Conservation (phyloP, 805 yeast species). For the Zygosaccharomyces bisporus region DNA sequence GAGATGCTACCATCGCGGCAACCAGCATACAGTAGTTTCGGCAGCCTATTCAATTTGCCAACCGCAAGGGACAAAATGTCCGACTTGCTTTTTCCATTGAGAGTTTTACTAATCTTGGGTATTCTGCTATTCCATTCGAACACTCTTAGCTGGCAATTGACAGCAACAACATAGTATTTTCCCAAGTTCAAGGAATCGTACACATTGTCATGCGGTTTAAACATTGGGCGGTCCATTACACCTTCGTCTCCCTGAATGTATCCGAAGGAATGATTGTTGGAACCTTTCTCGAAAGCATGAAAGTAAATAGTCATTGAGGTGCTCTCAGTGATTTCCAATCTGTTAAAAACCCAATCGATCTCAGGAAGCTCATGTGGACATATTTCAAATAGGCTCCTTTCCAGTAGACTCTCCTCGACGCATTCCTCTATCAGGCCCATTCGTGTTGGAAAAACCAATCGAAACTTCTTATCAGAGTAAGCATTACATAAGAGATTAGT, state of each 20-base stretch:
- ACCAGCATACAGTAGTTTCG: slow-evolving; percentile 11
- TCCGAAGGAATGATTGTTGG: slow-evolving; percentile 7
- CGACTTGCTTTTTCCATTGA: slow-evolving; percentile 11
- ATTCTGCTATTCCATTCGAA: background rate
- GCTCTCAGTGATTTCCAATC: slow-evolving; percentile 1
- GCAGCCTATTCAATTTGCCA: background rate
- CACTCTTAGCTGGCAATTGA: slow-evolving; percentile 2
- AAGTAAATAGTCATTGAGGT: slow-evolving; percentile 7
- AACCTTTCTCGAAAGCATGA: slow-evolving; percentile 4
- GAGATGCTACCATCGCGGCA: slow-evolving; percentile 10
- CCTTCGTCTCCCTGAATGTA: background rate
- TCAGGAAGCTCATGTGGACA: background rate
- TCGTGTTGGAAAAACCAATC: slow-evolving; percentile 1
- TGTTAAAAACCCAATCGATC: background rate
- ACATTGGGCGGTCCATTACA: background rate
- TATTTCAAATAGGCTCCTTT: background rate
- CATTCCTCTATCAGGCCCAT: background rate
- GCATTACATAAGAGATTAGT: slow-evolving; percentile 1
- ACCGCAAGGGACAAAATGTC: slow-evolving; percentile 15
- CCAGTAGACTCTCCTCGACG: too few species aligned
- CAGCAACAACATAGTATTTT: slow-evolving; percentile 11
- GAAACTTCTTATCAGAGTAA: background rate
- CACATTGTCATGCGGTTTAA: slow-evolving; percentile 7
- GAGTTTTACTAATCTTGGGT: background rate
- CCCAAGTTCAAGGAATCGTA: slow-evolving; percentile 12